Conservation (phyloP, 2,329 filamentous ascomycete species). For the Sarocladium oryzae region DNA sequence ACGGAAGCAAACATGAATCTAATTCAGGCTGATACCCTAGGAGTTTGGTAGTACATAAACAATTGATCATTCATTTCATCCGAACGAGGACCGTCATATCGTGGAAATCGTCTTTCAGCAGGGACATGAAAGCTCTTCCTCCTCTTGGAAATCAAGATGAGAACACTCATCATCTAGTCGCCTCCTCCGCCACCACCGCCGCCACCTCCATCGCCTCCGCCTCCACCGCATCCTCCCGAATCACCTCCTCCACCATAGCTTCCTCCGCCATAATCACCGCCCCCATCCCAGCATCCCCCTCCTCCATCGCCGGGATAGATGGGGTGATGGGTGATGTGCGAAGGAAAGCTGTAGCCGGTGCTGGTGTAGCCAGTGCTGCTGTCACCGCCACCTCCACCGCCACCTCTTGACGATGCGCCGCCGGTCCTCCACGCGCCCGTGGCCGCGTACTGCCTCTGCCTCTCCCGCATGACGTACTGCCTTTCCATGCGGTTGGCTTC, state of each 20-base stretch:
- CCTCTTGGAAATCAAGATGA: too few species aligned
- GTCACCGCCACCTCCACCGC: background rate
- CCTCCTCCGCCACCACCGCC: constrained; percentile 1
- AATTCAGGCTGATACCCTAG: background rate
- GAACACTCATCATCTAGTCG: background rate
- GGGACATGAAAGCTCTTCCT: background rate
- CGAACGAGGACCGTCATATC: background rate
- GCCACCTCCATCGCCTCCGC: background rate
- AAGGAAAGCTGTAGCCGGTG: too few species aligned
- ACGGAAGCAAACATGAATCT: background rate
- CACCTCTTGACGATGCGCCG: background rate
- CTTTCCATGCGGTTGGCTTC: background rate
- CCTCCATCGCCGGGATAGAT: background rate
- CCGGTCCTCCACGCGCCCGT: background rate
- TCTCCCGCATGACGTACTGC: background rate
- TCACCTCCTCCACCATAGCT: background rate
- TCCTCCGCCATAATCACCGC: background rate
- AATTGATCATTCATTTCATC: background rate
- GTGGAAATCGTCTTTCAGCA: background rate
- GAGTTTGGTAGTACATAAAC: background rate
- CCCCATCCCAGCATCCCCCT: background rate
- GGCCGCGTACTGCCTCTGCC: background rate
- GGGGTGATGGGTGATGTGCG: background rate
- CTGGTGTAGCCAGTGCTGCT: too few species aligned
- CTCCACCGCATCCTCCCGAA: background rate